Base-by-base conservation (phyloP, 257 asterid genomes). In the Nicotiana tabacum region DNA sequence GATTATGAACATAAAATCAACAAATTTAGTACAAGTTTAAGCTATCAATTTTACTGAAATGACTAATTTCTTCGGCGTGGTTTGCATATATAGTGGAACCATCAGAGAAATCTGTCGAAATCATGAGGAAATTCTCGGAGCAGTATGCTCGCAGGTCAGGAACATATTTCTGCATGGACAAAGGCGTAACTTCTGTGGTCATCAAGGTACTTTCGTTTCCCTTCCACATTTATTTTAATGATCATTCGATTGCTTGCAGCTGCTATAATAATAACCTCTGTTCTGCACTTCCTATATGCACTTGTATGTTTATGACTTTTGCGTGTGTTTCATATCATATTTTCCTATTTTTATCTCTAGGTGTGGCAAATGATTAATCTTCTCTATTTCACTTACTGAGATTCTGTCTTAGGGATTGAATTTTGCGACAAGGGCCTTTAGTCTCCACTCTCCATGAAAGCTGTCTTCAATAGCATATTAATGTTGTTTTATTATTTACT, bases 61-160 rank as follows among this genome's bases (percentile, higher is more conserved):
- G 46, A 35, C 43, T 51, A 76, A 51, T 46, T 74, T 48, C 39
- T 24, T 12, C 1, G 15, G 39, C 3, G 55, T 57, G 72, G 61
- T 80, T 11, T 85, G 16, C 2, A 43, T 43, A 7, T 35, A 70
- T 81, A 93, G 99, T 67, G 87, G 99, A 93, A 84, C 99, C 99
- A 51, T 80, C 97, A 68, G 98, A 96, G 85, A 92, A 96, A 87
- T 96, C 99, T 66, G 95, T 96, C 27, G 98, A 96, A 51, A 53
- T 92, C 76, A 96, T 94, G 99, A 94, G 99, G 91, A 96, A 96
- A 86, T 96, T 96, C 84, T 96, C 99, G 84, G 99, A 94, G 91
- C 99, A 94, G 93, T 96, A 94, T 87, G 98, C 98, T 5, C 92
- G 98, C 64, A 91, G 83, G 90, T 96, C 98, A 10, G 93, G 83